Evolutionary conservation across 805 yeast species (phyloP).

Genomic region (Ogataea paradorogensis): DNA sequence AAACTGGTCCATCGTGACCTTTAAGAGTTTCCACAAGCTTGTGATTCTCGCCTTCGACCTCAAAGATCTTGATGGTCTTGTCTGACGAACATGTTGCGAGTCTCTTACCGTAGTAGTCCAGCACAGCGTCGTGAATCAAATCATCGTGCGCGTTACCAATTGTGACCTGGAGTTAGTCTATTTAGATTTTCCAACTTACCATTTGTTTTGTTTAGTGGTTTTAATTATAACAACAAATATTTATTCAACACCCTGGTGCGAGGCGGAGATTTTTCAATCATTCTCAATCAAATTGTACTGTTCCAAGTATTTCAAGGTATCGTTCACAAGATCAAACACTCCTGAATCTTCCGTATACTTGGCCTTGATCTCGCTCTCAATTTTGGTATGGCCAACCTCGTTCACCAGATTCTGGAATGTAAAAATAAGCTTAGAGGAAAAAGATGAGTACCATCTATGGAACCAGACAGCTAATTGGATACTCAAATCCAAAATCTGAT

Average conservation of each 20-base stretch:
- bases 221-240: conserved; percentile 9
- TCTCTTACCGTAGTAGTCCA: conserved; percentile 94
- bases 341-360: conserved; percentile 56
- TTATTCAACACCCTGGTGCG: conserved; percentile 3
- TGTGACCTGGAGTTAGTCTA: conserved; percentile 51
- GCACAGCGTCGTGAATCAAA: conserved; percentile 92
- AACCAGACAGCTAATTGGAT: conserved; percentile 94
- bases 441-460: conserved; percentile 95
- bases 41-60: conserved; percentile 82
- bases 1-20: conserved; percentile 97
- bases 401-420: conserved; percentile 59
- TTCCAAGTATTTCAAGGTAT: conserved; percentile 46
- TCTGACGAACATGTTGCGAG: conserved; percentile 96
- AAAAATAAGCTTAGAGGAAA: conserved; percentile 66
- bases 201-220: neutral
- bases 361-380: conserved; percentile 68
- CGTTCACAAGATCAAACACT: conserved; percentile 53
- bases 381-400: conserved; percentile 76
- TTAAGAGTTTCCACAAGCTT: conserved; percentile 77
- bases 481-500: conserved; percentile 60
- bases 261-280: conserved; percentile 15
- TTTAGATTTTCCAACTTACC: conserved; percentile 1
- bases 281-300: conserved; percentile 40
- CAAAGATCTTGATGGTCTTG: conserved; percentile 91
- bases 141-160: conserved; percentile 91